Percentiles rank a stretch among this genome's conserved stretches.
Conservation (phyloP, 352 stramenopile genomes). For the Globisporangium heterothallicum region DNA sequence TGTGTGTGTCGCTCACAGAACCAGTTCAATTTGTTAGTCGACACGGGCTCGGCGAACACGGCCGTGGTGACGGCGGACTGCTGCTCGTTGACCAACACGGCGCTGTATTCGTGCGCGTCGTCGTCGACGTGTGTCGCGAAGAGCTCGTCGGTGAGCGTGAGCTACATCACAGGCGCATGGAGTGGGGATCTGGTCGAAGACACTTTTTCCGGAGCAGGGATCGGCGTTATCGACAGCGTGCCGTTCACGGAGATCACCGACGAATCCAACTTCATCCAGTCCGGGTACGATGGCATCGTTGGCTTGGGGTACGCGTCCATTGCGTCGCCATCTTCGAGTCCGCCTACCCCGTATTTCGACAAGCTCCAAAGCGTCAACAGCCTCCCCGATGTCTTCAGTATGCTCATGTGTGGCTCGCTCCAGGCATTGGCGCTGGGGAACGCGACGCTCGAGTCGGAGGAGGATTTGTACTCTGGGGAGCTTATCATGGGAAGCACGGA, state of each 20-base stretch:
- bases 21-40: slow-evolving; percentile 64
- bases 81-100: slow-evolving; percentile 55
- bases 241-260: slow-evolving; percentile 54
- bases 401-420: slow-evolving; percentile 76
- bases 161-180: slow-evolving; percentile 74
- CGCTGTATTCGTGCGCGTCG: slow-evolving; percentile 58
- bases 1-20: slow-evolving; percentile 17
- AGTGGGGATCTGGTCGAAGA: slow-evolving; percentile 57
- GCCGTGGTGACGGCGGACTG: slow-evolving; percentile 73
- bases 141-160: slow-evolving; percentile 44
- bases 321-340: slow-evolving; percentile 38
- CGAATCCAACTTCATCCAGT: slow-evolving; percentile 64
- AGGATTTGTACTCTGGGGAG: slow-evolving; percentile 50
- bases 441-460: slow-evolving; percentile 23
- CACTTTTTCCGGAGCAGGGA: slow-evolving; percentile 53
- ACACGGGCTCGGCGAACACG: slow-evolving; percentile 79
- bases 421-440: slow-evolving; percentile 47
- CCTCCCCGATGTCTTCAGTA: slow-evolving; percentile 56
- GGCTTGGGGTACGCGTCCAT: slow-evolving; percentile 59
- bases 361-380: slow-evolving; percentile 23
- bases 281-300: slow-evolving; percentile 73
- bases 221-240: slow-evolving; percentile 41
- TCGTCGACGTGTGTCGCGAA: slow-evolving; percentile 55
- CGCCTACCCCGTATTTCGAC: slow-evolving; percentile 64
- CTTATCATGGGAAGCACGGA: slow-evolving; percentile 52